Evolutionary conservation across 2,329 filamentous ascomycete genomes (phyloP).

Genomic region (Botrytis galanthina): DNA sequence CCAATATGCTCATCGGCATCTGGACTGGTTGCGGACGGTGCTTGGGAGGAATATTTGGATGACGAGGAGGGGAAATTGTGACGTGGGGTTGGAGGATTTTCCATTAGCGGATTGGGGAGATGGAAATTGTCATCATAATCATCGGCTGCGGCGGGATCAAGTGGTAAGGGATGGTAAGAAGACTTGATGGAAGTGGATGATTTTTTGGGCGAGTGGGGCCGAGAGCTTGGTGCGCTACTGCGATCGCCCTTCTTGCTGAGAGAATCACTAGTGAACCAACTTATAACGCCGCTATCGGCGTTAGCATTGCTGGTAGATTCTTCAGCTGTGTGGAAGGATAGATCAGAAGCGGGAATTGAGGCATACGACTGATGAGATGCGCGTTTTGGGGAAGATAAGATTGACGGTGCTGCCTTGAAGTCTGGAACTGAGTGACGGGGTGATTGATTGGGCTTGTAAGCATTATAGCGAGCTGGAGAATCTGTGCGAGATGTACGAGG

Average conservation of each 20-base stretch:
- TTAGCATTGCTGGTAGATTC: neutral
- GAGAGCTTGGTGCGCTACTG: constrained; percentile 27
- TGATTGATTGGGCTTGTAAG: constrained; percentile 47
- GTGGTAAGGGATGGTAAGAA: constrained; percentile 31
- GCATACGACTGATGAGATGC: constrained; percentile 52
- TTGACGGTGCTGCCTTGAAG: constrained; percentile 47
- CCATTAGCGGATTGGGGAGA: constrained; percentile 52
- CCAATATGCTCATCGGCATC: constrained; percentile 42
- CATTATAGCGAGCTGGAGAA: constrained; percentile 54
- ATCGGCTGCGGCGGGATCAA: constrained; percentile 4
- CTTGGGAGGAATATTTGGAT: constrained; percentile 42
- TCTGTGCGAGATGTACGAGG: constrained; percentile 55
- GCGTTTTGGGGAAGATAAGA: constrained; percentile 36
- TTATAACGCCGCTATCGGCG: constrained; percentile 1
- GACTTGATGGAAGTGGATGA: constrained; percentile 13
- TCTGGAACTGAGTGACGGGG: constrained; percentile 47
- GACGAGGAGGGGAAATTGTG: constrained; percentile 32
- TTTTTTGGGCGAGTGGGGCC: constrained; percentile 34
- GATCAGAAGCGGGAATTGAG: constrained; percentile 44
- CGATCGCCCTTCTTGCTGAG: constrained; percentile 28
- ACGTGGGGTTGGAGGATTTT: constrained; percentile 46
- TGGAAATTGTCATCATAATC: constrained; percentile 44
- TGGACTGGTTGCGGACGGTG: neutral
- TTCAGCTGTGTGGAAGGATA: constrained; percentile 24
- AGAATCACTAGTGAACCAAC: constrained; percentile 38